Evolutionary conservation across 2,329 filamentous ascomycete species (phyloP).

Genomic region (Nigrospora osmanthi): DNA sequence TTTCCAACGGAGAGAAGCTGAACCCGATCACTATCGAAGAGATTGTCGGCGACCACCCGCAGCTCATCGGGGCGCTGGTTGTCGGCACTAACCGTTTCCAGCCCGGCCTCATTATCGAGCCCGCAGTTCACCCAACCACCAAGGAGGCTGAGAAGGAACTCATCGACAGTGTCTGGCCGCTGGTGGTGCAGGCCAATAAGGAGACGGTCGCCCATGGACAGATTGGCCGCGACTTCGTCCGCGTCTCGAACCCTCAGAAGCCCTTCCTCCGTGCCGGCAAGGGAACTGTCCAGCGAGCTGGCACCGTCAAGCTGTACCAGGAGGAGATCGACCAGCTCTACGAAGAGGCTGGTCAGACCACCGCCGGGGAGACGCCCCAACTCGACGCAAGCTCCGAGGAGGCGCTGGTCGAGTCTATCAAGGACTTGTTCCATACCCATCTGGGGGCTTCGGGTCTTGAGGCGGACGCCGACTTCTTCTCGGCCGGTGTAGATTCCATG

Average conservation of each 20-base stretch:
- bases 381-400: constrained; percentile 22
- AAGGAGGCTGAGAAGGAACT: constrained; percentile 20
- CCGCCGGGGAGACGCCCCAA: constrained; percentile 10
- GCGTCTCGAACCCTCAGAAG: constrained; percentile 27
- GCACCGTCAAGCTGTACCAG: constrained; percentile 30
- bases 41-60: constrained; percentile 27
- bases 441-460: constrained; percentile 18
- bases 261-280: constrained; percentile 37
- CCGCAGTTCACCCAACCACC: constrained; percentile 17
- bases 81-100: constrained; percentile 38
- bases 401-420: constrained; percentile 19
- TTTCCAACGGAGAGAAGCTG: constrained; percentile 42
- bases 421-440: constrained; percentile 17
- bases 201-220: constrained; percentile 36
- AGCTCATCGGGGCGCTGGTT: constrained; percentile 32
- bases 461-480: constrained; percentile 29
- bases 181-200: constrained; percentile 32
- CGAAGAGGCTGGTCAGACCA: constrained; percentile 9
- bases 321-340: constrained; percentile 36
- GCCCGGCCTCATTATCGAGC: constrained; percentile 39
- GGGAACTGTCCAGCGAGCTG: constrained; percentile 34
- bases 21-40: constrained; percentile 38
- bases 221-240: constrained; percentile 30
- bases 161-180: constrained; percentile 34
- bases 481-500: constrained; percentile 28